Evolutionary conservation across 345 rosid species (phyloP).

Genomic region (Euclidium syriacum): DNA sequence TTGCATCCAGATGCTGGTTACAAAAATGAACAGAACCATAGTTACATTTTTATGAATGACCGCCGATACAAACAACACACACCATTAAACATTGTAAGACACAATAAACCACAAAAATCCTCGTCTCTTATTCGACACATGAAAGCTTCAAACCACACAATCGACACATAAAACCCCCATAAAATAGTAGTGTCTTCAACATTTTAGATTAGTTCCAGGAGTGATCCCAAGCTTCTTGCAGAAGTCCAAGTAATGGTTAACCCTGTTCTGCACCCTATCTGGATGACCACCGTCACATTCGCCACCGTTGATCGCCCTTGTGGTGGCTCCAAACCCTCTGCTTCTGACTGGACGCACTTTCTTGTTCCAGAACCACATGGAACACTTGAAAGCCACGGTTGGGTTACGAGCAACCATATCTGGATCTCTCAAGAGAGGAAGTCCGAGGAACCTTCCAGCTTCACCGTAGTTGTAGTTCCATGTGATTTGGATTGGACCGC

Average conservation of each 20-base stretch:
- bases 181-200: slow-evolving; percentile 19
- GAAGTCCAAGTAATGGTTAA: slow-evolving; percentile 34
- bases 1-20: too few species aligned
- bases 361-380: slow-evolving; percentile 56
- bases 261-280: slow-evolving; percentile 29
- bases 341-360: slow-evolving; percentile 38
- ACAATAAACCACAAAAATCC: background rate
- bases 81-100: slow-evolving; percentile 2
- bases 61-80: slow-evolving; percentile 10
- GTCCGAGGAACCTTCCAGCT: slow-evolving; percentile 36
- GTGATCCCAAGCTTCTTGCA: slow-evolving; percentile 38
- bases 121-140: too few species aligned
- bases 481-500: slow-evolving; percentile 51
- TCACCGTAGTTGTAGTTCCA: slow-evolving; percentile 58
- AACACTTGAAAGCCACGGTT: slow-evolving; percentile 40
- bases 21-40: too few species aligned
- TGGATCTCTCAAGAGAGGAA: slow-evolving; percentile 41
- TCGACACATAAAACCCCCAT: too few species aligned
- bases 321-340: slow-evolving; percentile 48
- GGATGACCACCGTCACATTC: slow-evolving; percentile 42
- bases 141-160: too few species aligned
- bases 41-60: too few species aligned
- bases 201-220: slow-evolving; percentile 33
- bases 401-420: slow-evolving; percentile 42
- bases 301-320: slow-evolving; percentile 43